phyloP scores from a whole-genome alignment of 345 rosid genomes.

The Moricandia moricandioides region DNA sequence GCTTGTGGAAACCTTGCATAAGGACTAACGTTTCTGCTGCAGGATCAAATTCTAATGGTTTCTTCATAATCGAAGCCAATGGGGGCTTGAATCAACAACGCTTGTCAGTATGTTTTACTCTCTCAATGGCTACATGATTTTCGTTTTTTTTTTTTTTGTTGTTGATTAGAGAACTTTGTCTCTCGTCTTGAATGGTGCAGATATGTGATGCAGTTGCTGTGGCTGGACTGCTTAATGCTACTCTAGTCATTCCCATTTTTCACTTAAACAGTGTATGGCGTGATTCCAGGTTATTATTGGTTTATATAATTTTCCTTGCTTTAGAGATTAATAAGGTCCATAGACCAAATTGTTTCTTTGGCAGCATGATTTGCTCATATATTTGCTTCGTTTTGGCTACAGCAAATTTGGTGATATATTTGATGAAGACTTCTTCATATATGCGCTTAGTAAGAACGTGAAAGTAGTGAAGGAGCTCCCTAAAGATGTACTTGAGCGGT shows the following conservation, averaged over 20 bases:
- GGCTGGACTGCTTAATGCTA: constrained; percentile 92
- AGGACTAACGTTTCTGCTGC: constrained; percentile 43
- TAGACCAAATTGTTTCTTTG: neutral
- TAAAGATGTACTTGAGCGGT: constrained; percentile 72
- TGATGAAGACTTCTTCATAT: constrained; percentile 88
- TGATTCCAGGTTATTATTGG: constrained; percentile 78
- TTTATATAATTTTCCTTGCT: neutral
- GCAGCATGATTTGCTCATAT: neutral
- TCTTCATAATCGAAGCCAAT: constrained; percentile 91
- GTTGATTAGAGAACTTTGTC: neutral
- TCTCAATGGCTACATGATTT: neutral
- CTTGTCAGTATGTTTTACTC: constrained; percentile 69
- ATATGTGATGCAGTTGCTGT: constrained; percentile 99
- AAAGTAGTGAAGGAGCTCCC: constrained; percentile 77
- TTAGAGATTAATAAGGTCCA: constrained; percentile 5
- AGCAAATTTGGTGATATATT: constrained; percentile 93
- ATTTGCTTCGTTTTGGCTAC: constrained; percentile 28
- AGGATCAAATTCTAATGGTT: constrained; percentile 77
- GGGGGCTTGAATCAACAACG: constrained; percentile 99
- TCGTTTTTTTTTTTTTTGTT: constrained; percentile 1
- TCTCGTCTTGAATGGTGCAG: constrained; percentile 37
- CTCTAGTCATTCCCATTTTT: constrained; percentile 90
- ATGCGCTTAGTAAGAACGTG: constrained; percentile 69
- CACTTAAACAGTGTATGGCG: constrained; percentile 97
- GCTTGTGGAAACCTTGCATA: constrained; percentile 70